A percentile compares a stretch with the other conserved stretches of the same genome.
Evolutionary conservation across 2,329 filamentous ascomycete genomes (phyloP).

Genomic region (Cadophora sp.): DNA sequence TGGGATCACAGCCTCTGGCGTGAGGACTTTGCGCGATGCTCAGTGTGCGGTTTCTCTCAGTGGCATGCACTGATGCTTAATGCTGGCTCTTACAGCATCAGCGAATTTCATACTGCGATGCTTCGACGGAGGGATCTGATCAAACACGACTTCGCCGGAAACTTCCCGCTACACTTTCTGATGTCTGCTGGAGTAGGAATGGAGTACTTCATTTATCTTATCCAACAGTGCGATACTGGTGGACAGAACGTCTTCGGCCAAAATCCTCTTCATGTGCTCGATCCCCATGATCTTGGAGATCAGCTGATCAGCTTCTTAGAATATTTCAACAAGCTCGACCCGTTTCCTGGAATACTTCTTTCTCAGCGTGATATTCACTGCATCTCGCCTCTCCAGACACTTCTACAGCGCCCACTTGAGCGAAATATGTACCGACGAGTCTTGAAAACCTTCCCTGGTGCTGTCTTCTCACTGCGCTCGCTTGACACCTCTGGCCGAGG

Average conservation of each 20-base stretch:
- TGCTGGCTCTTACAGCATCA: conserved; percentile 29
- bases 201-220: conserved; percentile 31
- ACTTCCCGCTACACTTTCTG: conserved; percentile 34
- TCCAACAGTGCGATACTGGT: conserved; percentile 22
- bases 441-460: conserved; percentile 33
- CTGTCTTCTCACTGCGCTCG: conserved; percentile 33
- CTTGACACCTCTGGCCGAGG: conserved; percentile 33
- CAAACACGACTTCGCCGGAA: conserved; percentile 35
- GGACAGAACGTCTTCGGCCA: conserved; percentile 35
- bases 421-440: conserved; percentile 30
- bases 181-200: conserved; percentile 37
- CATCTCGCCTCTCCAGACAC: conserved; percentile 35
- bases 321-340: conserved; percentile 33
- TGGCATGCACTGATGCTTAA: conserved; percentile 37
- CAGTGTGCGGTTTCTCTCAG: conserved; percentile 34
- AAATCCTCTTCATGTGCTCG: conserved; percentile 36
- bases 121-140: conserved; percentile 22
- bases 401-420: conserved; percentile 35
- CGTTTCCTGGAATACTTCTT: conserved; percentile 31
- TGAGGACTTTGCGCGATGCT: conserved; percentile 28
- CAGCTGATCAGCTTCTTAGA: conserved; percentile 31
- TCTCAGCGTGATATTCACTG: conserved; percentile 37
- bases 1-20: conserved; percentile 36
- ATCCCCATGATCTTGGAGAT: conserved; percentile 34
- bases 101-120: conserved; percentile 28